A percentile compares a stretch with the other conserved stretches of the same genome.
phyloP scores from a whole-genome alignment of 345 rosid genomes.

The Syzygium aromaticum region DNA sequence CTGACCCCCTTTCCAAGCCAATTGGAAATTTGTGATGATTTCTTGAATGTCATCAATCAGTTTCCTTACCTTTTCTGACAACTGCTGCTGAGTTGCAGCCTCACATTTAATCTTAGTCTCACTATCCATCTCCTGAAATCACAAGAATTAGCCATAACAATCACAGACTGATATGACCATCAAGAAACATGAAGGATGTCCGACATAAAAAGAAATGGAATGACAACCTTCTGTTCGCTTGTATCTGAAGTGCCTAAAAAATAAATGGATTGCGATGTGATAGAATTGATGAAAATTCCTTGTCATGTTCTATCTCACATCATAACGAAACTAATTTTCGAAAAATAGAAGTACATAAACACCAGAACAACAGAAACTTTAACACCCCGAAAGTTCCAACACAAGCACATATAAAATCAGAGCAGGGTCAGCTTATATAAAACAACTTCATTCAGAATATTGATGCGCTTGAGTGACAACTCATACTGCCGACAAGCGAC shows the following conservation, averaged over 20 bases:
- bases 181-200: not conserved
- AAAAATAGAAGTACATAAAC: not conserved
- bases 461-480: not conserved
- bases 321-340: not conserved
- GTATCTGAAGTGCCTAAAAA: not conserved
- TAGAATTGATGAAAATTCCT: not conserved
- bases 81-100: slow-evolving; percentile 34
- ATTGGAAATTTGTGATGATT: slow-evolving; percentile 43
- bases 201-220: not conserved
- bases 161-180: not conserved
- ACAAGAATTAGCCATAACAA: not conserved
- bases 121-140: not conserved
- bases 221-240: not conserved
- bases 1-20: slow-evolving; percentile 55
- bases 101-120: slow-evolving; percentile 33
- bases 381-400: not conserved
- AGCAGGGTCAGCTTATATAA: not conserved
- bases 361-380: not conserved
- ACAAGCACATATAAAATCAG: not conserved
- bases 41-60: slow-evolving; percentile 50
- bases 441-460: not conserved
- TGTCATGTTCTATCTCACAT: not conserved
- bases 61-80: slow-evolving; percentile 52
- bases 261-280: not conserved
- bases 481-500: not conserved